Base-by-base conservation (phyloP, 768 basidiomycete genomes). In the Boletus bicolor region DNA sequence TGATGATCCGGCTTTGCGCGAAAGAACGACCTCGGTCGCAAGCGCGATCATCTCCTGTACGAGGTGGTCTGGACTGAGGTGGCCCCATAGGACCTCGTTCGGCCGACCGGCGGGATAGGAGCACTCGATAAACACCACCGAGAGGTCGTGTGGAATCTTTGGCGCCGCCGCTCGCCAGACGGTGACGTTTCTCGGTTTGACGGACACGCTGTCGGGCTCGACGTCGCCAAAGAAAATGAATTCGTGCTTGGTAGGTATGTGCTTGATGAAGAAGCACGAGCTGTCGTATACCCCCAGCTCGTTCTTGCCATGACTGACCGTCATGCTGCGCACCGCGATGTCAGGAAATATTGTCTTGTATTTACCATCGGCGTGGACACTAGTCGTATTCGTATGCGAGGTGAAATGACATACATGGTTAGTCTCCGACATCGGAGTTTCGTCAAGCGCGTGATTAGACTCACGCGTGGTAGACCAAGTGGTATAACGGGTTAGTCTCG, bases 151-250 rank as follows among this genome's bases (percentile, higher is more conserved):
- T 0, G 84, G 83, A 62, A 97, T 83, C 70, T 85, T 85, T 44
- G 82, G 76, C 5, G 94, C 94, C 0, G 93, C 93, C 28, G 77
- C 81, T 39, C 79, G 81, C 96, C 95, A 98, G 45, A 98, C 85
- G 41, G 77, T 72, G 28, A 77, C 75, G 38, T 86, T 95, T 49
- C 75, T 78, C 5, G 87, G 86, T 14, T 73, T 70, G 15, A 65
- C n/a, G 7, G 89, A 79, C 45, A 94, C 63, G 48, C 81, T 81
- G 73, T 95, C 92, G 9, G 92, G 91, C 65, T 95, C 92, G 56
- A 97, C 87, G 71, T 96, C 94, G 0, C 96, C 96, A 63, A 97
- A 96, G 73, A 98, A 98, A 37, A 98, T 76, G 60, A 98, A 86
- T 69, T 96, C 91, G 45, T 76, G 79, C 1, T 69, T 70, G 35